phyloP scores from a whole-genome alignment of 768 basidiomycete species.

The Pleurotus tuoliensis region DNA sequence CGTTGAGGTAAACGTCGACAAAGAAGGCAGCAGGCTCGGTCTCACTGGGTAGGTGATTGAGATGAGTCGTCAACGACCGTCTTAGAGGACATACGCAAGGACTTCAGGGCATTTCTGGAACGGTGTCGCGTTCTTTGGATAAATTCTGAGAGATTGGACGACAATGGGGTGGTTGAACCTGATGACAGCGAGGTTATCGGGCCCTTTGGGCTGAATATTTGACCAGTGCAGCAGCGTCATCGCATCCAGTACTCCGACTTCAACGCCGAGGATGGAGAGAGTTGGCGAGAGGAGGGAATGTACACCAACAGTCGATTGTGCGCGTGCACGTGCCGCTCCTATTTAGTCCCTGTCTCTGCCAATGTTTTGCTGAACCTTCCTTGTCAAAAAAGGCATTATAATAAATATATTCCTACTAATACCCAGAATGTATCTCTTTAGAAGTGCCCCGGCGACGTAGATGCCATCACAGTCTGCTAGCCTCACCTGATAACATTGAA shows the following conservation, averaged over 20 bases:
- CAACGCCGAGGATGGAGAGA: not conserved
- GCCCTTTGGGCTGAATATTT: conserved; percentile 53
- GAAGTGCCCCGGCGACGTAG: no score
- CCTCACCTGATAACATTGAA: no score
- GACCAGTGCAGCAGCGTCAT: conserved; percentile 68
- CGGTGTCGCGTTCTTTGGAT: conserved; percentile 60
- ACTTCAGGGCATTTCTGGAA: conserved; percentile 59
- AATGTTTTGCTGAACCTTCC: no score
- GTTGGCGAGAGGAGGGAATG: no score
- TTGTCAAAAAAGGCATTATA: no score
- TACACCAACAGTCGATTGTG: no score
- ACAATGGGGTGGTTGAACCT: conserved; percentile 68
- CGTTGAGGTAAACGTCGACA: conserved; percentile 73
- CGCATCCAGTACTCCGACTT: not conserved
- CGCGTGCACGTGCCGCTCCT: no score
- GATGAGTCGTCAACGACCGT: conserved; percentile 2
- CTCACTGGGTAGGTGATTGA: conserved; percentile 32
- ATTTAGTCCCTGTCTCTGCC: no score
- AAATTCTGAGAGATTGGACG: conserved; percentile 64
- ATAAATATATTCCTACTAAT: no score
- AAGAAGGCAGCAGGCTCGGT: conserved; percentile 76
- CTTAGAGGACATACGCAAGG: conserved; percentile 46
- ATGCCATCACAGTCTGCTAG: no score
- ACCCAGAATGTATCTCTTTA: not conserved
- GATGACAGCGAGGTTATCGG: conserved; percentile 60